Base-by-base conservation (phyloP, 169 alveolate genomes). In the Cryptosporidium ubiquitum region DNA sequence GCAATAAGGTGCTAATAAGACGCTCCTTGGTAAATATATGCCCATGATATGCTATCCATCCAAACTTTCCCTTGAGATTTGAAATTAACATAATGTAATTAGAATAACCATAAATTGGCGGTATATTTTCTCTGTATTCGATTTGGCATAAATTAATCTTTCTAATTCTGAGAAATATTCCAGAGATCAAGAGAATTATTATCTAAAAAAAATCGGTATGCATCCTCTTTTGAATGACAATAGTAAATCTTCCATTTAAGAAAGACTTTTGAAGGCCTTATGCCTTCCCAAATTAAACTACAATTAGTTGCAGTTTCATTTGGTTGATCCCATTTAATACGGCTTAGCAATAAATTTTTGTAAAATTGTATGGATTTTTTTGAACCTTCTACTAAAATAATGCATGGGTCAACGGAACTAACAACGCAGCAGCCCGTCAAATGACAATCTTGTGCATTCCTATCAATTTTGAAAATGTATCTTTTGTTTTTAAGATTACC, bases 391-490 rank as follows among this genome's bases (percentile, higher is more conserved):
- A 93, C 92, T 39, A 91, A 94, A 20, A 93, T 55, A 49, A 93
- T 31, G 31, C 93, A 70, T 5, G 93, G 94, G 14, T 71, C 92
- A 58, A 71, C 71, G 33, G 95, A 93, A 66, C 92, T 84, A 23
- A 96, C 86, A 73, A 96, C 91, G 70, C 97, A 95, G 18, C 94
- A 94, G 26, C 98, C 98, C 6, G 98, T 94, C 44, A 96, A 93
- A 91, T 96, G 98, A 44, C 94, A 92, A 85, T 96, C 97, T 71
- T 95, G 95, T 9, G 98, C 98, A 68, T 96, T 96, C 42, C 92
- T 94, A 70, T 96, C 97, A 51, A 96, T 91, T 44, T 91, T 91
- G 85, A 84, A 91, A 31, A 91, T 84, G 40, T 84, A 84, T 16
- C 93, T 58, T 39, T 84, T 91, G 86, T 91, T 71, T 7, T 69